A percentile compares a stretch with the other conserved stretches of the same genome.
phyloP scores from a whole-genome alignment of 129 eudicot genomes.

The Logfia minima region DNA sequence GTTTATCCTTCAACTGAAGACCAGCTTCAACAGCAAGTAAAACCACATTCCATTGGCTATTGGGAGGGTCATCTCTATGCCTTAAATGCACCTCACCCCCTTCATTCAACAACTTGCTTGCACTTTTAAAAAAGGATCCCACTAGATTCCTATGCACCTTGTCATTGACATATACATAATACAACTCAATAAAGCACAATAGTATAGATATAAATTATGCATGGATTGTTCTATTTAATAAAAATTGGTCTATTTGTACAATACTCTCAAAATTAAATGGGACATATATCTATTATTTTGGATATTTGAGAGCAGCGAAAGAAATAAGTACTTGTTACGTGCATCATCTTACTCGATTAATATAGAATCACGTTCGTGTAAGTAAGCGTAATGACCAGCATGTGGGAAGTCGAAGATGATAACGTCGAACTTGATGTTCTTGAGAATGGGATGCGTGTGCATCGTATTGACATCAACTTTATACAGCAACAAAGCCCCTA shows the following conservation, averaged over 20 bases:
- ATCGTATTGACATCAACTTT: conserved; percentile 40
- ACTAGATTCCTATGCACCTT: conserved; percentile 43
- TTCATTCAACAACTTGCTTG: conserved; percentile 37
- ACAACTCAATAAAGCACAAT: neutral
- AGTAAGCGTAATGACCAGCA: conserved; percentile 35
- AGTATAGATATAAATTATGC: neutral
- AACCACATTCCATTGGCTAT: conserved; percentile 40
- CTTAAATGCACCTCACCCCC: conserved; percentile 57
- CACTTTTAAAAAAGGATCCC: conserved; percentile 37
- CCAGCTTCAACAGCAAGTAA: conserved; percentile 36
- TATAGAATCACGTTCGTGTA: conserved; percentile 8
- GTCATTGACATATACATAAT: neutral
- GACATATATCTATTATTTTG: neutral
- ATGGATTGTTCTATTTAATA: neutral
- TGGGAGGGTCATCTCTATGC: conserved; percentile 48
- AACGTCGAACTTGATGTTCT: conserved; percentile 33
- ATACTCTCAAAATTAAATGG: neutral
- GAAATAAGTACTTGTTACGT: neutral
- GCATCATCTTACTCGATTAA: conserved; percentile 33
- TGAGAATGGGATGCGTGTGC: conserved; percentile 31
- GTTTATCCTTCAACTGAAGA: conserved; percentile 32
- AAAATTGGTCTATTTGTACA: neutral
- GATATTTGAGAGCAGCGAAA: neutral
- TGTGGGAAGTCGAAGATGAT: conserved; percentile 48
- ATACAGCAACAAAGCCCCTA: conserved; percentile 39